Base-by-base conservation (phyloP, 768 basidiomycete species). In the Lactifluus pinguis region DNA sequence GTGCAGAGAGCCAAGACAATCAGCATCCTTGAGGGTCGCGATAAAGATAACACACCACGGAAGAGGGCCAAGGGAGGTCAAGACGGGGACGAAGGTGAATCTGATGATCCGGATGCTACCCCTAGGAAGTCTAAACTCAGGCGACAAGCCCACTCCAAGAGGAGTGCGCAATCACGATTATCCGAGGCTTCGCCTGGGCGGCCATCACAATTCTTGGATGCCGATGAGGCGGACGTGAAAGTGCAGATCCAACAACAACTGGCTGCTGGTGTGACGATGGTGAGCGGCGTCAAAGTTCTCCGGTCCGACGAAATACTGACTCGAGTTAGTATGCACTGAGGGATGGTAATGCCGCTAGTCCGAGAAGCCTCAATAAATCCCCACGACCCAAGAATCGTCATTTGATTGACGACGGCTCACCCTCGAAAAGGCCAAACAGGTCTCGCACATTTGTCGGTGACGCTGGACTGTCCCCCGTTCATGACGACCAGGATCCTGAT, bases 231-330 rank as follows among this genome's bases (percentile, higher is more conserved):
- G 13, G 79, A 86, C 66, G 90, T 89, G 8, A 82, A 88, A 65
- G 86, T 89, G 68, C 92, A 95, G 70, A 89, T 95, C 49, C 89
- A 93, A 68, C 85, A 89, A 63, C 90, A 90, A 62, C 73, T 95
- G 34, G 85, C 81, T 38, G 85, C 84, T 58, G 91, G 88, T 39
- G 85, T 81, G 15, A 83, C 80, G 57, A 76, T 89, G 62, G 88
- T 92, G 69, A 63, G 82, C 76, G 38, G 56, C n/a, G 15, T 49
- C 32, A 41, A 30, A 13, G 19, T 2, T 44, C 15, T 32, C 48
- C 10, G 17, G 41, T 42, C 19, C 9, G 51, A 5, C 13, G 32
- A 14, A 17, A 21, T 55, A 30, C 42, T 59, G 57, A 29, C 39
- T 30, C 48, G 49, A 21, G 55, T 50, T 64, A 89, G 86, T 85